Evolutionary conservation across 1,139 yeast genomes (phyloP), one percentile per base, ranked within the genome.

Genomic region (Hyphopichia pseudoburtonii): DNA sequence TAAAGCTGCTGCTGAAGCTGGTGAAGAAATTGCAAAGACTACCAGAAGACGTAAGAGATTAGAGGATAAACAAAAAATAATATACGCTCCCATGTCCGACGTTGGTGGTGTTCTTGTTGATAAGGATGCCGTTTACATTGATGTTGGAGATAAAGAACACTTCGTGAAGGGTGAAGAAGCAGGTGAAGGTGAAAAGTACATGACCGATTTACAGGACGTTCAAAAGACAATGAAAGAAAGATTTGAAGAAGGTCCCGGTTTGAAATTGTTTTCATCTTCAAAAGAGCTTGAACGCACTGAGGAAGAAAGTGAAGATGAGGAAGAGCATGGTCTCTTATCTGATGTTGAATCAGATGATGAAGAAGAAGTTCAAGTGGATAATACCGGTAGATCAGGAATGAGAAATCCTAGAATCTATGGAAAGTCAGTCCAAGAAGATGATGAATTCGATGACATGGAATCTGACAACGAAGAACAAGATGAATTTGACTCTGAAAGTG

Each of bases 61-160:
- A 39, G 97, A 92, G 51, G 98, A 94, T 56, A 87, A 85, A 51
- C 95, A 87, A 57, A 92, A 90, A 61, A 81, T 89, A 48, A 89
- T 94, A 2, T 94, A 94, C 59, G 99, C 98, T 0, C 99, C 99
- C 37, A 92, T 94, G 98, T 87, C 97, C 35, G 97, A 94, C 62
- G 97, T 92, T 18, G 97, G 97, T 39, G 99, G 99, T 56, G 95
- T 94, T 25, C 71, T 92, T 45, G 89, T 94, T 44, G 99, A 94
- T 64, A 90, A 85, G 56, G 98, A 94, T 68, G 97, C 98, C 3
- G 98, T 94, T 2, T 78, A 90, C 54, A 88, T 94, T 45, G 97
- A 94, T 56, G 83, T 90, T 33, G 97, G 96, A 3, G 71, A 47
- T 51, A 64, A 58, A 45, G 80, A 67, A 56, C 66, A 60, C 47